phyloP scores from a whole-genome alignment of 2,329 filamentous ascomycete species.

The Huntiella omanensis region DNA sequence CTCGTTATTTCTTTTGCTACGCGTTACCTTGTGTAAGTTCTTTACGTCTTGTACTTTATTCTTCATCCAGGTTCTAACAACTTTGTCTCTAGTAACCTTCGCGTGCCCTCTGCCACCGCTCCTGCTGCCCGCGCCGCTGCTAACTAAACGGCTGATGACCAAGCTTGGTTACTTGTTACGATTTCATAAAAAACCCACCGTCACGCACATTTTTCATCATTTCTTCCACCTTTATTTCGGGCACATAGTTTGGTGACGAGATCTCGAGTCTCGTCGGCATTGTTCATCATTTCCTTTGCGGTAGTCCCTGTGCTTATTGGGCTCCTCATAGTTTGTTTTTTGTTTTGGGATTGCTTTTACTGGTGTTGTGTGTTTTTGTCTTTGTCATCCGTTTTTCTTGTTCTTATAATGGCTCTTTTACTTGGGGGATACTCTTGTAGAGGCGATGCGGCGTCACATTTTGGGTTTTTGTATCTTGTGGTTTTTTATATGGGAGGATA shows the following conservation, averaged over 20 bases:
- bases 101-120: slow-evolving; percentile 13
- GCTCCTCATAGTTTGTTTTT: neutral
- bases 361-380: neutral
- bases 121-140: neutral
- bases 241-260: slow-evolving; percentile 12
- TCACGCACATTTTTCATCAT: slow-evolving; percentile 6
- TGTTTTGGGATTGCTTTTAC: neutral
- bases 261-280: neutral
- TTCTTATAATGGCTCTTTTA: neutral
- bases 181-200: neutral
- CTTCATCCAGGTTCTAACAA: neutral
- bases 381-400: neutral
- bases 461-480: slow-evolving; percentile 1
- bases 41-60: neutral
- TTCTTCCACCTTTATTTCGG: slow-evolving; percentile 10
- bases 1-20: slow-evolving; percentile 53
- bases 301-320: neutral
- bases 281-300: neutral
- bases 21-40: slow-evolving; percentile 57
- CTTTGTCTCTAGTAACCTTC: slow-evolving; percentile 6
- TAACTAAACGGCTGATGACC: neutral
- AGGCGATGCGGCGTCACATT: slow-evolving; percentile 3
- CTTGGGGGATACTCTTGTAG: neutral
- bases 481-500: neutral
- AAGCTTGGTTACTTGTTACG: neutral